These are phyloP conservation scores for Heritiera littoralis DNA, from an alignment of 345 rosid species.

Conservation along the genomic window DNA sequence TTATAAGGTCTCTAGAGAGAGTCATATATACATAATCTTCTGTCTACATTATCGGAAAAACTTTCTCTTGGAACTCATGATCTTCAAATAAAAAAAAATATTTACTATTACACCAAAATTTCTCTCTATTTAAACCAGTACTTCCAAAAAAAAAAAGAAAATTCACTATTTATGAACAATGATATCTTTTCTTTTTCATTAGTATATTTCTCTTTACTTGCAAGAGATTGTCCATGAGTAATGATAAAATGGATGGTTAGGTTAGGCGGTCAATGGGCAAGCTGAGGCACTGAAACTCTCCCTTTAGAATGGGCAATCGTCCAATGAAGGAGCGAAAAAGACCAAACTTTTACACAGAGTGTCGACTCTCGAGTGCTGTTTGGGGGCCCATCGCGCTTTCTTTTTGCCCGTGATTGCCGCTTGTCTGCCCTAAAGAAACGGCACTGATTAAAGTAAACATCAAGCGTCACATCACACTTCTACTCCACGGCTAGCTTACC, in stretches of 20 bases:
- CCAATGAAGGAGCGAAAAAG: not conserved
- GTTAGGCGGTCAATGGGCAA: not conserved
- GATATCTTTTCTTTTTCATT: not conserved
- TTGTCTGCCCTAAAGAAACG: not conserved
- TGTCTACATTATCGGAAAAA: too few species aligned
- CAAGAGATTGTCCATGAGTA: slow-evolving; percentile 16
- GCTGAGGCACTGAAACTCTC: not conserved
- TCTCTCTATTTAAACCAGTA: too few species aligned
- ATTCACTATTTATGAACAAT: not conserved
- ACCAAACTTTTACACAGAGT: not conserved
- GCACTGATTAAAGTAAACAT: too few species aligned
- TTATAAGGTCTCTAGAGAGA: too few species aligned
- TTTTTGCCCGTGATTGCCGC: slow-evolving; percentile 10
- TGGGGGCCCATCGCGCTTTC: not conserved
- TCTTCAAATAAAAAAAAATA: too few species aligned
- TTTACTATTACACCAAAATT: too few species aligned
- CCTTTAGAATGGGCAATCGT: not conserved
- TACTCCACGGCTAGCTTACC: too few species aligned
- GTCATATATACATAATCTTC: too few species aligned
- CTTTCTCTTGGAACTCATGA: too few species aligned
- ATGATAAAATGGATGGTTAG: not conserved
- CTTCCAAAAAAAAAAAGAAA: too few species aligned
- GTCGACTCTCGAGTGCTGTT: not conserved
- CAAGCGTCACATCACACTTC: too few species aligned
- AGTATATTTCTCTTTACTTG: not conserved